Base-by-base conservation (phyloP, 805 yeast species). In the Kodamaea laetipori region DNA sequence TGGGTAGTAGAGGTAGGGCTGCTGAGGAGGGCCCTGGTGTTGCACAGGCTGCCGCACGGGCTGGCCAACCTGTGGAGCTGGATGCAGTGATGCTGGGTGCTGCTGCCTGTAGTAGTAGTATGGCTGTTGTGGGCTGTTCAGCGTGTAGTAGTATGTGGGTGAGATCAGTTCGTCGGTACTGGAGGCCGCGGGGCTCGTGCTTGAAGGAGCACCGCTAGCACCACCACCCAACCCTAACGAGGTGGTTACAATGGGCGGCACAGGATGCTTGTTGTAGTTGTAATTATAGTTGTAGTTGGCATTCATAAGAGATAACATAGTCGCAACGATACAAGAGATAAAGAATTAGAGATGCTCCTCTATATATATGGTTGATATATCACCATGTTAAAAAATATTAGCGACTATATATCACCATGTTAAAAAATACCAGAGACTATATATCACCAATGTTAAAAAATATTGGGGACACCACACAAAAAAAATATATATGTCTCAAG, bases 171-270 rank as follows among this genome's bases (percentile, higher is more conserved):
- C 33, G 21, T 41, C 44, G n/a, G 27, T 21, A 19, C 34, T 21
- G 37, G 37, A 13, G 18, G 39, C n/a, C 6, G 26, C 16, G 9
- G 26, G 21, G 10, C 27, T 10, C n/a, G 36, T n/a, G 16, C 16
- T 12, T 16, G 18, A 11, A 12, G 31, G 24, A 12, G 39, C 19
- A 12, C 12, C 16, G 17, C 12, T n/a, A 19, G 26, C 18, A 30
- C 21, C 15, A 18, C 21, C 6, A 31, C 32, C 32, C 24, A 33
- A 31, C 8, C n/a, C n/a, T n/a, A n/a, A n/a, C n/a, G n/a, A n/a
- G n/a, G 42, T 10, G 16, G 42, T 34, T n/a, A 18, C 39, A 26
- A 39, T 24, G 25, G 43, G 43, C 31, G 44, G 44, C 17, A 32
- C 39, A 6, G 16, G n/a, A 15, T 24, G 44, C 34, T 17, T 18